A percentile compares a stretch with the other conserved stretches of the same genome.
Conservation (phyloP, 2,329 filamentous ascomycete species). For the Pseudopyricularia cyperi region DNA sequence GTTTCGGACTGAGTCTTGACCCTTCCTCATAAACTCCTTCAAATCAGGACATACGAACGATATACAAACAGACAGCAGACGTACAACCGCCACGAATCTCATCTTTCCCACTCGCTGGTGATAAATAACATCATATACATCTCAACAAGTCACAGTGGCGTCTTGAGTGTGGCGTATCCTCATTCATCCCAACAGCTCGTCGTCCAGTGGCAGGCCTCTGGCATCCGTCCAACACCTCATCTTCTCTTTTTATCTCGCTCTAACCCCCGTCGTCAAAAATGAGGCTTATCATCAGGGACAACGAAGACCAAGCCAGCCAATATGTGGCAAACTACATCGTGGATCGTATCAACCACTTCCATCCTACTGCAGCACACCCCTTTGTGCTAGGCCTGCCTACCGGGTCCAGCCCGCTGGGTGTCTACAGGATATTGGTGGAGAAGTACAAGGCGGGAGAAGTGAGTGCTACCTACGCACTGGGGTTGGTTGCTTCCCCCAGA, state of each 20-base stretch:
- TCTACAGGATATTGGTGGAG: conserved; percentile 56
- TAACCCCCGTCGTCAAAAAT: conserved; percentile 26
- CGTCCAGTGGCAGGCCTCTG: background rate
- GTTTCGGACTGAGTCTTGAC: background rate
- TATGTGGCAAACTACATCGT: conserved; percentile 65
- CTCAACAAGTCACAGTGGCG: background rate
- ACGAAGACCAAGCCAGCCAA: conserved; percentile 45
- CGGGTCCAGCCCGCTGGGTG: conserved; percentile 55
- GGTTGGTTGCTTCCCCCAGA: background rate
- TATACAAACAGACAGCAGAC: background rate
- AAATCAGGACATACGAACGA: background rate
- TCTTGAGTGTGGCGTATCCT: background rate
- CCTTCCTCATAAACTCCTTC: background rate
- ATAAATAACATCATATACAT: background rate
- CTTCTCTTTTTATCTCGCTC: background rate
- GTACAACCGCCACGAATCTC: background rate
- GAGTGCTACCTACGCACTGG: background rate
- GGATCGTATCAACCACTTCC: conserved; percentile 56
- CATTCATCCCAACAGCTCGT: background rate
- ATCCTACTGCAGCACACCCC: conserved; percentile 47
- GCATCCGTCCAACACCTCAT: too few relatives aligned
- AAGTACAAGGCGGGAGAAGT: conserved; percentile 43
- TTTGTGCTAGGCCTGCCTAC: conserved; percentile 65
- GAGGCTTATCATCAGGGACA: conserved; percentile 62
- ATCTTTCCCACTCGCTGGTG: background rate